Evolutionary conservation across 345 rosid genomes (phyloP).

Genomic region (Triadica sebifera): DNA sequence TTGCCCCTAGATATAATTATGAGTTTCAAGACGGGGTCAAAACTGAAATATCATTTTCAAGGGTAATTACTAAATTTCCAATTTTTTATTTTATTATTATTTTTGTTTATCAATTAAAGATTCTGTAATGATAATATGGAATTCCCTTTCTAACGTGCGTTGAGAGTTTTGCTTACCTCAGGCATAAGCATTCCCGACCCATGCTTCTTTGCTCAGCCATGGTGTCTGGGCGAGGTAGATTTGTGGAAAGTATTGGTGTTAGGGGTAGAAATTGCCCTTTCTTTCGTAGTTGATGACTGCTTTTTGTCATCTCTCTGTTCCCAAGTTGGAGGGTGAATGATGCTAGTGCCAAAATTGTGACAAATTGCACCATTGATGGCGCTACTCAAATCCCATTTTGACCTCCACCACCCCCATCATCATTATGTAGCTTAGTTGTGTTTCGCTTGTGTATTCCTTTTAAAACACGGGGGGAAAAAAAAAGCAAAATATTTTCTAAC

Average conservation of each 20-base stretch:
- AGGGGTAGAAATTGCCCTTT: constrained; percentile 1
- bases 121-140: constrained; percentile 1
- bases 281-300: constrained; percentile 15
- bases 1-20: background rate
- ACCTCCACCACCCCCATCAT: constrained; percentile 18
- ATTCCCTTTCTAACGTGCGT: constrained; percentile 5
- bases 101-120: background rate
- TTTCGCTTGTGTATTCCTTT: constrained; percentile 14
- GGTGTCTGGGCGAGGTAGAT: constrained; percentile 18
- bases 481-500: background rate
- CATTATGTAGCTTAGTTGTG: constrained; percentile 7
- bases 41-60: constrained; percentile 5
- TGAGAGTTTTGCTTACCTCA: constrained; percentile 5
- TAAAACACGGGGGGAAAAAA: too few species aligned
- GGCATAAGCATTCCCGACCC: constrained; percentile 1
- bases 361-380: constrained; percentile 24
- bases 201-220: constrained; percentile 11
- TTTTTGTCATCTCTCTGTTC: constrained; percentile 40
- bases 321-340: constrained; percentile 29
- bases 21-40: background rate
- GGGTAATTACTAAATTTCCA: background rate
- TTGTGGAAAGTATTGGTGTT: background rate
- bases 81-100: background rate
- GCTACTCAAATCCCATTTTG: constrained; percentile 12
- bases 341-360: background rate